These are phyloP conservation scores for Agapanthus africanus DNA, from an alignment of 106 monocot species.

Conservation along the genomic window DNA sequence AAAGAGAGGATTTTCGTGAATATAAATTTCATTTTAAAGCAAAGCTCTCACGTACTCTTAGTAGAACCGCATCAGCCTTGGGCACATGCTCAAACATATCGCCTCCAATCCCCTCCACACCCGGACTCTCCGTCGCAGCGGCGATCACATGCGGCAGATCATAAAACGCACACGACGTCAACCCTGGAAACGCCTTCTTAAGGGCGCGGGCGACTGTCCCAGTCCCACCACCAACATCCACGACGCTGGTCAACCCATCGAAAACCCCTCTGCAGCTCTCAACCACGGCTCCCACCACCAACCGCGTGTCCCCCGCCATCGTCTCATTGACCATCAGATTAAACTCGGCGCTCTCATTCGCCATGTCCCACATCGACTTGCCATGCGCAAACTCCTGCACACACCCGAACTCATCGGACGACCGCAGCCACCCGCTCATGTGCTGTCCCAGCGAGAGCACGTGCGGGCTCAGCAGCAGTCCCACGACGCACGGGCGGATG, in stretches of 20 bases:
- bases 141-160: constrained; percentile 21
- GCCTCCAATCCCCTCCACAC: constrained; percentile 6
- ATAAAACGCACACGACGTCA: constrained; percentile 11
- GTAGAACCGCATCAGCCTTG: constrained; percentile 9
- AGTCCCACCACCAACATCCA: constrained; percentile 22
- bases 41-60: too few relatives aligned
- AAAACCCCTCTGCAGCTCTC: not conserved
- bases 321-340: not conserved
- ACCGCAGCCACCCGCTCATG: constrained; percentile 3
- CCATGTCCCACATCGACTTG: not conserved
- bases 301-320: constrained; percentile 15
- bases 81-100: constrained; percentile 29
- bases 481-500: not conserved
- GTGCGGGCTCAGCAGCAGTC: not conserved
- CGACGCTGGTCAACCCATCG: constrained; percentile 1
- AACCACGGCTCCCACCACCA: not conserved
- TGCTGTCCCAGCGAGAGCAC: not conserved
- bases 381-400: constrained; percentile 8
- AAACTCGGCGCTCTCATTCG: not conserved
- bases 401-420: not conserved
- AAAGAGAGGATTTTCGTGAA: too few relatives aligned
- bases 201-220: constrained; percentile 3
- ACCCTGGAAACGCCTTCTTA: constrained; percentile 9
- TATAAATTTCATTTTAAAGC: too few relatives aligned
- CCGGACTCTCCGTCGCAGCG: not conserved